These are phyloP conservation scores for Epichloe sp. DNA, from an alignment of 2,329 filamentous ascomycete genomes.

Conservation along the genomic window DNA sequence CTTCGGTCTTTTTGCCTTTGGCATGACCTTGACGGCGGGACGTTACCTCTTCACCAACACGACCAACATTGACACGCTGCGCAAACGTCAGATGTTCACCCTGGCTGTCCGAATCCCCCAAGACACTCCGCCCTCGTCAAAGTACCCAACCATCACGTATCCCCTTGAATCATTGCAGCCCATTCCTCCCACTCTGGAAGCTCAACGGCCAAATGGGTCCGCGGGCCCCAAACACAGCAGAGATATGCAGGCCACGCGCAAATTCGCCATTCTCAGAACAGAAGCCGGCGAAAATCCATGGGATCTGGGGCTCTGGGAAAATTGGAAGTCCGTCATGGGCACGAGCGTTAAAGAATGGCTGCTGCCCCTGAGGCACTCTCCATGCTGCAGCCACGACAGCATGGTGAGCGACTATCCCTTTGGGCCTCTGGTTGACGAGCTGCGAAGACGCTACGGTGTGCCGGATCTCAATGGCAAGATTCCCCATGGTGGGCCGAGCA, in stretches of 20 bases:
- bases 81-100: slow-evolving; percentile 48
- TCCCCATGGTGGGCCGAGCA: background rate
- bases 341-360: slow-evolving; percentile 61
- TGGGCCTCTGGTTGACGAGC: slow-evolving; percentile 44
- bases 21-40: slow-evolving; percentile 63
- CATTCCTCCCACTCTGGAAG: background rate
- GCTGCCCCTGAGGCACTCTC: slow-evolving; percentile 60
- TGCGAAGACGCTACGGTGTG: slow-evolving; percentile 31
- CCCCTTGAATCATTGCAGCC: slow-evolving; percentile 28
- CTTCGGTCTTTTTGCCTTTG: slow-evolving; percentile 67
- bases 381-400: slow-evolving; percentile 56
- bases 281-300: slow-evolving; percentile 72
- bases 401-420: slow-evolving; percentile 55
- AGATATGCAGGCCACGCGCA: slow-evolving; percentile 41
- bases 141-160: slow-evolving; percentile 43
- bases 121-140: slow-evolving; percentile 26
- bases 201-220: slow-evolving; percentile 7
- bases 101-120: slow-evolving; percentile 58
- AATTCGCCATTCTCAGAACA: slow-evolving; percentile 69
- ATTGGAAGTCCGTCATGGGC: slow-evolving; percentile 75
- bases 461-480: slow-evolving; percentile 2
- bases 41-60: slow-evolving; percentile 60
- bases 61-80: slow-evolving; percentile 74
- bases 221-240: slow-evolving; percentile 14
- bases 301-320: slow-evolving; percentile 56